A percentile compares a stretch with the other conserved stretches of the same genome.
Evolutionary conservation across 257 asterid genomes (phyloP).

Genomic region (Solanum bulbocastanum): DNA sequence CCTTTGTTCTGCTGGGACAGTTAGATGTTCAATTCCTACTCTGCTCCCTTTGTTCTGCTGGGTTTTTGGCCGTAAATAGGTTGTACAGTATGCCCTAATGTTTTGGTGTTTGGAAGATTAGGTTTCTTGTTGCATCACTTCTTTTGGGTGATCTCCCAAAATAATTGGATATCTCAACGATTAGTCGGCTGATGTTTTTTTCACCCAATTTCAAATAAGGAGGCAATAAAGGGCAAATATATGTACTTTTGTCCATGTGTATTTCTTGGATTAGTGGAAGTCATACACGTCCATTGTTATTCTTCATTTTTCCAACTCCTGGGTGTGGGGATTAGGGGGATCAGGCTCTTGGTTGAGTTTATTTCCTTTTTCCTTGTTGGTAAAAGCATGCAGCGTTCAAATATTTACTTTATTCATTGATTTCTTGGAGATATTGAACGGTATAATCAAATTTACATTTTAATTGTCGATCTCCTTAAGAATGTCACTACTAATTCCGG

Average conservation of each 20-base stretch:
- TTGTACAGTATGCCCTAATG: background rate
- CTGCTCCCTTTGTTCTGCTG: background rate
- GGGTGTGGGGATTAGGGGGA: background rate
- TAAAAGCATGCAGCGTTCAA: background rate
- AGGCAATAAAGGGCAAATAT: background rate
- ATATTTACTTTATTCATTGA: background rate
- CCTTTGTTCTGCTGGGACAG: background rate
- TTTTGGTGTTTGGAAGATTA: background rate
- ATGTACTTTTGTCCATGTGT: background rate
- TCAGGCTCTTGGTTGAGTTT: background rate
- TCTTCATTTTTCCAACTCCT: background rate
- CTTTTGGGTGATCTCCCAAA: background rate
- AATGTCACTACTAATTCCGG: background rate
- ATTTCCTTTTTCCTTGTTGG: background rate
- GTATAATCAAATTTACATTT: background rate
- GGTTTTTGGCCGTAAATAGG: background rate
- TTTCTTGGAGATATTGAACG: background rate
- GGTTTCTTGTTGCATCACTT: background rate
- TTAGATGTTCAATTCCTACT: background rate
- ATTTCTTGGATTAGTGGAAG: background rate
- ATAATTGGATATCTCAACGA: background rate
- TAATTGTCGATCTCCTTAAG: no score
- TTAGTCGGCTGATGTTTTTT: background rate
- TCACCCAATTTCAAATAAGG: background rate
- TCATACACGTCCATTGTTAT: background rate